These are phyloP conservation scores for Lichtheimia hyalospora DNA, from an alignment of 371 early-diverging fungal genomes.

Conservation along the genomic window DNA sequence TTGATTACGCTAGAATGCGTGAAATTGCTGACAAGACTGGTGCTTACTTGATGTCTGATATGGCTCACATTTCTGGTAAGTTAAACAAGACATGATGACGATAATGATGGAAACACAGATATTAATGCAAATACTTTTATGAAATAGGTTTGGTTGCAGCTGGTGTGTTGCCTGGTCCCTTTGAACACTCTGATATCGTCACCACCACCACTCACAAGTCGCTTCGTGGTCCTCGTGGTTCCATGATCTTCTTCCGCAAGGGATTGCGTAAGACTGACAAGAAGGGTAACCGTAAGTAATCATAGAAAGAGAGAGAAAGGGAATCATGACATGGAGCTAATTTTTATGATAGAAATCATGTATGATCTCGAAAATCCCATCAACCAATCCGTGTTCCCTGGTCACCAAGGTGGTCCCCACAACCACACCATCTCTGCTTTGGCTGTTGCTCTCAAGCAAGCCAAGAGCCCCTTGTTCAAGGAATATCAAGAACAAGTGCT, in stretches of 20 bases:
- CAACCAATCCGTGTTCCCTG: slow-evolving; percentile 98
- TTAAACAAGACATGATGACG: slow-evolving; percentile 29
- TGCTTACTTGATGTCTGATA: slow-evolving; percentile 97
- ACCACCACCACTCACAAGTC: slow-evolving; percentile 99
- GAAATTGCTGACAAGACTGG: slow-evolving; percentile 81
- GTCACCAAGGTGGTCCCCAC: slow-evolving; percentile 99
- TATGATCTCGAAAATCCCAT: slow-evolving; percentile 93
- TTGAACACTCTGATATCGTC: slow-evolving; percentile 96
- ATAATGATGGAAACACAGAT: neutral
- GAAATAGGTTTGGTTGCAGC: slow-evolving; percentile 86
- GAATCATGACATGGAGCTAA: neutral
- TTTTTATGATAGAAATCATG: slow-evolving; percentile 51
- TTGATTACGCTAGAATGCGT: slow-evolving; percentile 94
- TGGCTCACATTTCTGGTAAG: slow-evolving; percentile 95
- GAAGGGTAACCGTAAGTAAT: slow-evolving; percentile 70
- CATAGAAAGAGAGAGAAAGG: neutral
- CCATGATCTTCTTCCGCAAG: slow-evolving; percentile 98
- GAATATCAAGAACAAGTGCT: slow-evolving; percentile 91
- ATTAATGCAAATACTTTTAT: neutral
- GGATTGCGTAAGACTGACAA: slow-evolving; percentile 81
- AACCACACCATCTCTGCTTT: slow-evolving; percentile 99
- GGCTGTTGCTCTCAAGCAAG: slow-evolving; percentile 96
- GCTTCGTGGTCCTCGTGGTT: slow-evolving; percentile 98
- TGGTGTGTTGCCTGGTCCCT: slow-evolving; percentile 86
- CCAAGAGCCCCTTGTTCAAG: slow-evolving; percentile 80